phyloP scores from a whole-genome alignment of 768 basidiomycete genomes.

The Boletus sp. region DNA sequence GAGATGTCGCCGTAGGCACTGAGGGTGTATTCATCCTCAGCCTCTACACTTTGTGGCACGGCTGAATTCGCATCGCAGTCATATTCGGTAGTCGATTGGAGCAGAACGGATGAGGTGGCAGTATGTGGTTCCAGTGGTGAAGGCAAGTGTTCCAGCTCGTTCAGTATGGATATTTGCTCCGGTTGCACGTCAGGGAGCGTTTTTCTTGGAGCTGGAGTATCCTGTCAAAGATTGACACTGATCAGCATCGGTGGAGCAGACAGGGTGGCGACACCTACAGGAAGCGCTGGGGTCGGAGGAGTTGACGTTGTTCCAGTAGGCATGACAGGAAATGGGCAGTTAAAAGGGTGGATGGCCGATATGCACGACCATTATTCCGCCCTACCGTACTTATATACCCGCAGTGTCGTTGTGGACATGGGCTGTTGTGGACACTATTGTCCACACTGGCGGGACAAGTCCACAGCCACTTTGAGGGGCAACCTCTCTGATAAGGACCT shows the following conservation, averaged over 20 bases:
- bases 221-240: constrained; percentile 3
- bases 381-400: constrained; percentile 11
- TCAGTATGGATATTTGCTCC: not conserved
- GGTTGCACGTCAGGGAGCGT: not conserved
- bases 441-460: constrained; percentile 6
- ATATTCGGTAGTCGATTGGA: not conserved
- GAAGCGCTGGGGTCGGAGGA: not conserved
- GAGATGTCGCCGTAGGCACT: constrained; percentile 48
- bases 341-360: not conserved
- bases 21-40: constrained; percentile 40
- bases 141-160: not conserved
- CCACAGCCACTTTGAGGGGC: constrained; percentile 1
- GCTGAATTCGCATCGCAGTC: not conserved
- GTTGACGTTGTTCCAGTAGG: not conserved
- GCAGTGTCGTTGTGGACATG: constrained; percentile 4
- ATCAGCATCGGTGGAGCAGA: not conserved
- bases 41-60: not conserved
- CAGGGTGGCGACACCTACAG: not conserved
- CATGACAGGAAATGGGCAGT: constrained; percentile 7
- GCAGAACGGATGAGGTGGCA: not conserved
- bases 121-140: not conserved
- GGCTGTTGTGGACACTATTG: constrained; percentile 12
- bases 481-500: not conserved
- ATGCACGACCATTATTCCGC: not conserved
- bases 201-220: constrained; percentile 2